Evolutionary conservation across 345 rosid genomes (phyloP), one percentile per base, ranked within the genome.

Genomic region (Dimocarpus longan): DNA sequence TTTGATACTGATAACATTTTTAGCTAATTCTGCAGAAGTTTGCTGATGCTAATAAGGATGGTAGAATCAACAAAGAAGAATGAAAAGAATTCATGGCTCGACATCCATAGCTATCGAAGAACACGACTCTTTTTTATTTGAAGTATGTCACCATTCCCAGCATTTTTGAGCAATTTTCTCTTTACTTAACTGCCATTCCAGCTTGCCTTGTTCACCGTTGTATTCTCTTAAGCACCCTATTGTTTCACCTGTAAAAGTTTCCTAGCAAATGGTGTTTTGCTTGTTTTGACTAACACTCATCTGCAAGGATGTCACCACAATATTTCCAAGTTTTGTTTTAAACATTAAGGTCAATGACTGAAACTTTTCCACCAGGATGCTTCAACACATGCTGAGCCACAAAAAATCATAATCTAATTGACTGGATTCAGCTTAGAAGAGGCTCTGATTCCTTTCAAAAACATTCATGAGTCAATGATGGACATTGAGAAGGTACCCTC

Each of bases 51-150:
- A 92, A 92, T 56, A 78, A 78, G 79, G 94, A 93, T 21, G 98
- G 98, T 68, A 91, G 65, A 85, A 93, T 93, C 76, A 75, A 81
- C 79, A 86, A 84, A 79, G 87, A 83, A 15, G 93, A 92, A 67
- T 93, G 97, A 95, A 93, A 86, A 75, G 86, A 44, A 0, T 93
- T 91, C 75, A 92, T 69, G 68, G 62, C 79, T 71, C 82, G 83
- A 77, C 77, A 91, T 81, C 97, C 98, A 6, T 78, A 82, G 68
- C 82, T 93, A 57, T 82, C 92, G 87, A 90, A 82, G 87, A 91
- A 91, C 80, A 92, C 90, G 97, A 93, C 97, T 76, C 92, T 93
- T 78, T 93, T 93, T 70, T 89, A 89, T 19, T 73, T 93, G 54
- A 92, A 83, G 98, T 93, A 86, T 63, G 81, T 70, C 65, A 75